Evolutionary conservation across 1,139 yeast genomes (phyloP).

Genomic region (Yamadazyma friedrichii): DNA sequence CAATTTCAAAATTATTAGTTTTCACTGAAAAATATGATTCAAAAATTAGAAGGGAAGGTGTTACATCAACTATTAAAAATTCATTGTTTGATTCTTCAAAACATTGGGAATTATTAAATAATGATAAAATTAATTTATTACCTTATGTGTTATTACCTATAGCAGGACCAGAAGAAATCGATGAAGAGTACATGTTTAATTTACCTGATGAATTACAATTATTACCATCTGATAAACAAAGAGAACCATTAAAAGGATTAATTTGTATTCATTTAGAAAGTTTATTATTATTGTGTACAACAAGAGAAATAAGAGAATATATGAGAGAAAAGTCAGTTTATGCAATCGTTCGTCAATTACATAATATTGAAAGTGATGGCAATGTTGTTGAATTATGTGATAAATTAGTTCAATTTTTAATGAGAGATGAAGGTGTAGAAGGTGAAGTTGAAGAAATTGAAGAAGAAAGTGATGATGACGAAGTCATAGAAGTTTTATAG

Average conservation of each 20-base stretch:
- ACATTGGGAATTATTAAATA: conserved; percentile 59
- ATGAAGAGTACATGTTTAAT: conserved; percentile 78
- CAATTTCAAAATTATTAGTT: conserved; percentile 75
- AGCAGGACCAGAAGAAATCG: conserved; percentile 79
- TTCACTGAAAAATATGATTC: conserved; percentile 82
- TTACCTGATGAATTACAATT: conserved; percentile 89
- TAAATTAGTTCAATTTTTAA: conserved; percentile 77
- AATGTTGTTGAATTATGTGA: conserved; percentile 68
- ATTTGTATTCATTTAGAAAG: conserved; percentile 75
- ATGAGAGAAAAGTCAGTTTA: conserved; percentile 79
- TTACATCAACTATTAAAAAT: conserved; percentile 89
- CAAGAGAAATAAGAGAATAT: conserved; percentile 67
- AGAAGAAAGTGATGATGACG: conserved; percentile 36
- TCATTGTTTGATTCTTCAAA: conserved; percentile 75
- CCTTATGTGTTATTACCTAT: conserved; percentile 83
- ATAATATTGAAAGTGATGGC: conserved; percentile 64
- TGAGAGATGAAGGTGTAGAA: conserved; percentile 71
- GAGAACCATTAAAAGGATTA: conserved; percentile 71
- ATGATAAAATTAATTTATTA: conserved; percentile 67
- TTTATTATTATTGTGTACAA: conserved; percentile 72
- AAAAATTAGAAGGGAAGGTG: conserved; percentile 84
- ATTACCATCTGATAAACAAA: conserved; percentile 68
- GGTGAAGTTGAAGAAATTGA: conserved; percentile 25
- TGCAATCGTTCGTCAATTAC: conserved; percentile 80
- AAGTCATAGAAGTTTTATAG: conserved; percentile 53